phyloP scores from a whole-genome alignment of 495 filamentous ascomycete species.

The Aspergillus olivimuriae region DNA sequence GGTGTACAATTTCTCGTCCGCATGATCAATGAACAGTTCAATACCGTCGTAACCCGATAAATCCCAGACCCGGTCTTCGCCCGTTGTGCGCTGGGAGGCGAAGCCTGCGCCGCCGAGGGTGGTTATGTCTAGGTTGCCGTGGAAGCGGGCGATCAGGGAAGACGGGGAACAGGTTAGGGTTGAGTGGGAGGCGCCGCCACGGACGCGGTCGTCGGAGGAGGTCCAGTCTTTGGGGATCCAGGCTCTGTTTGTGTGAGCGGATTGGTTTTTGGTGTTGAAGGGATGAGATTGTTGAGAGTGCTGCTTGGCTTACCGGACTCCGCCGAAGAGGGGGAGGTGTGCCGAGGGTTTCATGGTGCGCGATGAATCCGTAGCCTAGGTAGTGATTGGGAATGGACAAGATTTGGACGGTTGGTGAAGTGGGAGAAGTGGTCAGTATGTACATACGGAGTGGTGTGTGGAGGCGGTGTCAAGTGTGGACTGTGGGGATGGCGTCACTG shows the following conservation, averaged over 20 bases:
- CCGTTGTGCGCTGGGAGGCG: constrained; percentile 64
- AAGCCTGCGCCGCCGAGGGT: constrained; percentile 79
- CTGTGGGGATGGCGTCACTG: too few relatives aligned
- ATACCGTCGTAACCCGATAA: constrained; percentile 50
- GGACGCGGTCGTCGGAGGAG: constrained; percentile 63
- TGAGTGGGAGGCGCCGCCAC: constrained; percentile 62
- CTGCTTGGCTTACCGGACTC: constrained; percentile 7
- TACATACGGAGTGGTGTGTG: too few relatives aligned
- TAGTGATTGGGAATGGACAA: too few relatives aligned
- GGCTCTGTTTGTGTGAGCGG: constrained; percentile 11
- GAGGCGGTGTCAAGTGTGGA: too few relatives aligned
- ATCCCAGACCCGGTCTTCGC: constrained; percentile 47
- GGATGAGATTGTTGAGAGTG: neutral
- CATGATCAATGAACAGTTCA: constrained; percentile 28
- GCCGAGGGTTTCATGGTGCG: too few relatives aligned
- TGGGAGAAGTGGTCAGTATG: too few relatives aligned
- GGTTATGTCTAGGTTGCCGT: constrained; percentile 62
- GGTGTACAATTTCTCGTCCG: constrained; percentile 58
- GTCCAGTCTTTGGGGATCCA: constrained; percentile 60
- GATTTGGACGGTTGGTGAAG: too few relatives aligned
- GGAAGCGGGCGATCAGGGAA: constrained; percentile 42
- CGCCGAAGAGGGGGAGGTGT: constrained; percentile 15
- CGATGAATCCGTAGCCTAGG: too few relatives aligned
- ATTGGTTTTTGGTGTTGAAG: too few relatives aligned
- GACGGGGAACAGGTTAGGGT: constrained; percentile 31